Evolutionary conservation across 805 yeast genomes (phyloP), one percentile per base, ranked within the genome.

Genomic region (Saccharomyces mikatae): DNA sequence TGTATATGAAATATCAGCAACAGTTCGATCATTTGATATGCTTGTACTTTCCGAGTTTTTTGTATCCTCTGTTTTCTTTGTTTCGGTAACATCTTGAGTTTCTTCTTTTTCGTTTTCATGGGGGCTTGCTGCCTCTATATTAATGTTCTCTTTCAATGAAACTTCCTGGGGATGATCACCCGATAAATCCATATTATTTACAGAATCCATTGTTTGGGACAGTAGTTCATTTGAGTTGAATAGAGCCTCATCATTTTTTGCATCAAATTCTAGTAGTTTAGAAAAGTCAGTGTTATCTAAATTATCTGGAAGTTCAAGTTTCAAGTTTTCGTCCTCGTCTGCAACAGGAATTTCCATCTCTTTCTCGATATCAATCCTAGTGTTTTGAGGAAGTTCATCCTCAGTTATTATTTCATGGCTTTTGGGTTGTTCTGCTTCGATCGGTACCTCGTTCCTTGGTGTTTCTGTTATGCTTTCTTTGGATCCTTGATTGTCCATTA

Each of bases 251-350:
- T 69, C 72, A 52, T 64, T 58, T 54, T 67, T 67, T 13, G 67
- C 59, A 52, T 69, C 69, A 48, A 70, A 61, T 41, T 64, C 72
- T 29, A 68, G 53, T 14, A 70, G 54, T 52, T 65, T 69, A 14
- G 70, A 65, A 51, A 69, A 64, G 46, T 65, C 67, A 49, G 65
- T 68, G 47, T 62, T 58, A 29, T 65, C 69, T 10, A 67, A 51
- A 24, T 60, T 56, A 26, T 60, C 67, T 8, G 65, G 62, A 24
- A 65, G 52, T 28, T 65, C 68, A 46, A 64, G 41, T 21, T 62
- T 61, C 52, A 63, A 30, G 2, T 57, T 62, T 9, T 58, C 63
- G 24, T 55, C 53, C 3, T 49, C 56, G 29, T 58, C 49, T 31
- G 17, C n/a, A 3, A n/a, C 6, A 29, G 31, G 21, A n/a, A 9